These are phyloP conservation scores for Sphaerosporella brunnea DNA, from an alignment of 495 filamentous ascomycete genomes.

Conservation along the genomic window DNA sequence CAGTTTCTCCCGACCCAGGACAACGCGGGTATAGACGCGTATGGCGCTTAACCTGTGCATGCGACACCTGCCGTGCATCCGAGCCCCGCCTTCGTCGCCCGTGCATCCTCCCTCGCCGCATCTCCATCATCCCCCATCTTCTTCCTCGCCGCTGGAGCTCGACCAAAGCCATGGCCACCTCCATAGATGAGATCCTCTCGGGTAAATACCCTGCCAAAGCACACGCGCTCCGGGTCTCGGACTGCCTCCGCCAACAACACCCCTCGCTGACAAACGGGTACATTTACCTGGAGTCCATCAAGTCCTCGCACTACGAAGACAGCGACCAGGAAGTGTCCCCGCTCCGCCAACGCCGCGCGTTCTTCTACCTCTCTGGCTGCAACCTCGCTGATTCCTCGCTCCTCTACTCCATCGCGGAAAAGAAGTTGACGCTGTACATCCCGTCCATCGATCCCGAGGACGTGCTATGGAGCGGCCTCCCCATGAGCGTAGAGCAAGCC, in stretches of 20 bases:
- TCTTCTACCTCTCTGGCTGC: constrained; percentile 91
- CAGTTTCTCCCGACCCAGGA: no score
- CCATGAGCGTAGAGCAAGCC: constrained; percentile 57
- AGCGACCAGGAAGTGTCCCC: constrained; percentile 51
- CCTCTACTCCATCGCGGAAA: constrained; percentile 55
- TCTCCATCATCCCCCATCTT: background rate
- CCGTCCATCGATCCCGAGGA: constrained; percentile 71
- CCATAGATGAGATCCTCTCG: constrained; percentile 32
- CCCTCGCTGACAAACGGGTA: constrained; percentile 40
- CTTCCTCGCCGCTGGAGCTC: background rate
- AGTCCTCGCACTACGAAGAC: constrained; percentile 61
- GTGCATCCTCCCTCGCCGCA: background rate
- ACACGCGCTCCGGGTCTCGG: constrained; percentile 66
- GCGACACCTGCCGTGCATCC: background rate
- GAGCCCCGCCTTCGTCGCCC: background rate
- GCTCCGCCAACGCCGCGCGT: constrained; percentile 65
- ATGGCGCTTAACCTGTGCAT: background rate
- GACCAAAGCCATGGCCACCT: constrained; percentile 12
- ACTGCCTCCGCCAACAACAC: constrained; percentile 46
- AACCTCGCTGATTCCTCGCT: constrained; percentile 62
- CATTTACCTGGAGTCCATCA: constrained; percentile 76
- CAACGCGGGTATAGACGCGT: no score
- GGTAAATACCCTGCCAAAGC: constrained; percentile 92
- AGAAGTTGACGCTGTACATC: constrained; percentile 74
- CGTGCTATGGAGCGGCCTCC: constrained; percentile 93